Evolutionary conservation across 2,329 filamentous ascomycete species (phyloP), one percentile per base, ranked within the genome.

Genomic region (Aphanoascus verrucosus): DNA sequence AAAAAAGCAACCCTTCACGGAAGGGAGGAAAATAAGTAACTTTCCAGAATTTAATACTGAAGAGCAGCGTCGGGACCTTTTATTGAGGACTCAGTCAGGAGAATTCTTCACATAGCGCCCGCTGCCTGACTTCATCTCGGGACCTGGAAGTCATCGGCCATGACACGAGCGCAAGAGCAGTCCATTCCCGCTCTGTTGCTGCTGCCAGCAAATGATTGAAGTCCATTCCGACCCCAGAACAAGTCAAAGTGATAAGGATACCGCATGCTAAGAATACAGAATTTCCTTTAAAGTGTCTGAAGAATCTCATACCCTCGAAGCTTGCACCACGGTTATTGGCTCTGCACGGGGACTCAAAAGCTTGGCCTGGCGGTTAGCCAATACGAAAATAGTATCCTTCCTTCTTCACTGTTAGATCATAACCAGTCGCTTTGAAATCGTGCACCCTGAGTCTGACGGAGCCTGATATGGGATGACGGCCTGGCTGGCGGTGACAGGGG

Each of bases 281-380:
- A 45, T 17, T 38, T 45, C 37, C 8, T 19, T 17, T 9, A 11
- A 15, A 28, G 41, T 52, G 49, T 52, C 49, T 44, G 49, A 45
- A 52, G 49, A 44, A 35, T 11, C 32, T 42, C 6, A 15, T 28
- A 37, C 28, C 12, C 8, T 23, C 31, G 28, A 40, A 38, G 48
- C 37, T 41, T 42, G 35, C 20, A 32, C 5, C 41, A 11, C 48
- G 15, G n/a, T 34, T 32, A 52, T 40, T 52, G 49, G 49, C n/a
- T 71, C 69, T 0, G 75, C 76, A 0, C 71, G 62, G 0, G 88
- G 66, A 0, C 69, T 72, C 9, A 90, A 68, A 12, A 81, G 73
- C 41, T 68, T 71, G 0, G 77, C 83, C 79, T 89, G 86, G 7
- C 78, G 73, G 0, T 14, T 52, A 52, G 40, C 49, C 32, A 52